Evolutionary conservation across 805 yeast genomes (phyloP).

Genomic region (Lipomyces yamanashiensis): DNA sequence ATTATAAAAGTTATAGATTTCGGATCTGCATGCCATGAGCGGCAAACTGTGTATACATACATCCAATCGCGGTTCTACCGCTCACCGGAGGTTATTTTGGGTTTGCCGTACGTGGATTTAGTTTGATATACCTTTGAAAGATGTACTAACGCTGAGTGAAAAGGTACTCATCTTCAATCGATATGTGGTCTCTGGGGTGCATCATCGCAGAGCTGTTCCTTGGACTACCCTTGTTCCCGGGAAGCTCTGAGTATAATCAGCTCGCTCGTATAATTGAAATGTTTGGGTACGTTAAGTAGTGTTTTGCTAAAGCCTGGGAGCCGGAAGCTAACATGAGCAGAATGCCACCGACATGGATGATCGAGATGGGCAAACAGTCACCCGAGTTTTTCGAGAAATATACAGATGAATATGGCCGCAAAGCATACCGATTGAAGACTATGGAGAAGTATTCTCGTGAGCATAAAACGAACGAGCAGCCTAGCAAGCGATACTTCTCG

Average conservation of each 20-base stretch:
- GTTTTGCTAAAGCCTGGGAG: conserved; percentile 32
- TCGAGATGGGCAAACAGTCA: conserved; percentile 90
- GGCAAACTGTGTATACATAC: conserved; percentile 87
- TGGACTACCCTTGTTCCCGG: conserved; percentile 94
- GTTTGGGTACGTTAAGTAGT: conserved; percentile 56
- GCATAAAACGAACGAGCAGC: conserved; percentile 60
- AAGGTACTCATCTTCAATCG: conserved; percentile 78
- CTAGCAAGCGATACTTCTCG: conserved; percentile 83
- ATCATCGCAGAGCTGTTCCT: conserved; percentile 86
- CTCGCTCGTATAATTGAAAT: conserved; percentile 78
- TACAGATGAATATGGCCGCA: conserved; percentile 46
- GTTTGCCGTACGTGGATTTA: conserved; percentile 62
- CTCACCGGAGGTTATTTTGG: conserved; percentile 91
- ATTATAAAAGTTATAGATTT: conserved; percentile 92
- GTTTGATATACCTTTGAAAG: not conserved
- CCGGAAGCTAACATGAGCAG: not conserved
- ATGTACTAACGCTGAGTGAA: not conserved
- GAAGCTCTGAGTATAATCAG: conserved; percentile 91
- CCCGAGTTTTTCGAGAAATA: conserved; percentile 64
- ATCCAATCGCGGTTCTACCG: conserved; percentile 95
- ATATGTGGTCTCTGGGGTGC: conserved; percentile 97
- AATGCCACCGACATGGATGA: conserved; percentile 91
- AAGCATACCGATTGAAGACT: conserved; percentile 52
- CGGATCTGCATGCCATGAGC: conserved; percentile 59
- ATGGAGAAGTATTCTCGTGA: conserved; percentile 57